A percentile compares a stretch with the other conserved stretches of the same genome.
Evolutionary conservation across 2,329 filamentous ascomycete species (phyloP).

Genomic region (Fusarium aywerte): DNA sequence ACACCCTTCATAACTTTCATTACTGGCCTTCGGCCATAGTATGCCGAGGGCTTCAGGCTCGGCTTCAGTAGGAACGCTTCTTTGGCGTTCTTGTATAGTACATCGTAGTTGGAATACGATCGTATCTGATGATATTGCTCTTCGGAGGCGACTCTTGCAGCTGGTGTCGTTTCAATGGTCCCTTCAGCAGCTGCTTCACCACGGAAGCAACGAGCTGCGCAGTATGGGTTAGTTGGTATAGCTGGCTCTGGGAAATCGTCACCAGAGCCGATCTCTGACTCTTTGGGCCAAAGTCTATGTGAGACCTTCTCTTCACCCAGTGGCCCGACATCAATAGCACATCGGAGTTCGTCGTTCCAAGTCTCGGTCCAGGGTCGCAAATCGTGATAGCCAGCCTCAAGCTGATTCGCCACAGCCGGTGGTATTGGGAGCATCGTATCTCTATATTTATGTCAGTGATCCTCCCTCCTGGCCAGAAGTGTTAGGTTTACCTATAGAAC

Average conservation of each 20-base stretch:
- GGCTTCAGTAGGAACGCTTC: conserved; percentile 89
- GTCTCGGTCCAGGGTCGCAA: conserved; percentile 90
- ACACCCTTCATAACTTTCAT: conserved; percentile 85
- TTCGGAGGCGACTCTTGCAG: conserved; percentile 51
- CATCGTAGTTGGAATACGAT: conserved; percentile 78
- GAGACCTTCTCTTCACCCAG: conserved; percentile 91
- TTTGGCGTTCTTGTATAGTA: conserved; percentile 83
- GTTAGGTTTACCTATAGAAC: conserved; percentile 78
- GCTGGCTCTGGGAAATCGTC: conserved; percentile 49
- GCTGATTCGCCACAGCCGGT: conserved; percentile 84
- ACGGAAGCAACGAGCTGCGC: conserved; percentile 68
- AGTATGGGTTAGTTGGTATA: conserved; percentile 67
- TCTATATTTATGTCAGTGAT: conserved; percentile 48
- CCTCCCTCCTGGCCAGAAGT: too few species aligned
- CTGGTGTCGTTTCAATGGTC: conserved; percentile 51
- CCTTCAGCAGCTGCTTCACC: conserved; percentile 70
- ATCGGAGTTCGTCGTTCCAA: conserved; percentile 90
- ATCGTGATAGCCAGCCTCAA: conserved; percentile 91
- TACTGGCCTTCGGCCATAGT: conserved; percentile 84
- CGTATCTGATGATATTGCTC: conserved; percentile 57
- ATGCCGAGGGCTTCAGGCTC: conserved; percentile 83
- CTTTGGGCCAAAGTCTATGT: conserved; percentile 81
- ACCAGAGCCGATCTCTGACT: conserved; percentile 45
- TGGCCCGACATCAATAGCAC: conserved; percentile 89
- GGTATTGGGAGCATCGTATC: conserved; percentile 94